phyloP scores from a whole-genome alignment of 352 stramenopile species.

The Phytopythium aichiense region DNA sequence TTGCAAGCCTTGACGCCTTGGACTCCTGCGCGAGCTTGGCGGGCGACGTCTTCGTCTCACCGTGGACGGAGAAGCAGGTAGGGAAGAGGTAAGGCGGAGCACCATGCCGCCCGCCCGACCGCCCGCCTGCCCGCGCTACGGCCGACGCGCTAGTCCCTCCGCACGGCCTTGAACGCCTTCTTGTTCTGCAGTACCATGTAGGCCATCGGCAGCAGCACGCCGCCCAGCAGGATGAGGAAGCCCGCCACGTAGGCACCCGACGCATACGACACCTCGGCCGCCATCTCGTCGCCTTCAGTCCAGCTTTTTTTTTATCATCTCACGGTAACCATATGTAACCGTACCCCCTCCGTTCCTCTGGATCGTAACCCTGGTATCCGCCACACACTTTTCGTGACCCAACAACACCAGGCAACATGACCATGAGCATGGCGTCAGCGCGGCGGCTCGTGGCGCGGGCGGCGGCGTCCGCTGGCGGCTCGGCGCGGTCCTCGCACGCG shows the following conservation, averaged over 20 bases:
- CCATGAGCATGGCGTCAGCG: constrained; percentile 7
- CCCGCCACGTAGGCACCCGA: constrained; percentile 67
- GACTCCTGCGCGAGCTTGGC: too few relatives aligned
- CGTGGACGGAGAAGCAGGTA: not conserved
- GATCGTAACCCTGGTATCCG: not conserved
- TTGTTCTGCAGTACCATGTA: constrained; percentile 89
- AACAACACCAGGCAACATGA: too few relatives aligned
- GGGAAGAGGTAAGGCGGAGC: too few relatives aligned
- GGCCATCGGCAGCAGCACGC: constrained; percentile 70
- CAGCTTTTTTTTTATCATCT: constrained; percentile 3
- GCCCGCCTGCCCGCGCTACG: not conserved
- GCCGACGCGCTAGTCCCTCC: constrained; percentile 38
- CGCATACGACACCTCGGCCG: constrained; percentile 55
- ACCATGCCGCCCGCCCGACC: too few relatives aligned
- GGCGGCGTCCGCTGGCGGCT: constrained; percentile 6
- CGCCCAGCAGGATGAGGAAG: constrained; percentile 59
- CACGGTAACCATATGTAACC: not conserved
- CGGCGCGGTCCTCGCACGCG: not conserved
- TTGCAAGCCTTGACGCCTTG: too few relatives aligned
- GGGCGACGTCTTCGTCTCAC: too few relatives aligned
- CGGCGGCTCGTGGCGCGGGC: constrained; percentile 9
- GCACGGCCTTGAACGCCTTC: constrained; percentile 83
- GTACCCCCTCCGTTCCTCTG: not conserved
- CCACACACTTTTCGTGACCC: constrained; percentile 1
- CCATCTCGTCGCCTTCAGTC: constrained; percentile 10